Percentiles rank a stretch among this genome's conserved stretches.
phyloP scores from a whole-genome alignment of 228 moss, liverwort and hornwort species.

The Sphagnum magellanicum region DNA sequence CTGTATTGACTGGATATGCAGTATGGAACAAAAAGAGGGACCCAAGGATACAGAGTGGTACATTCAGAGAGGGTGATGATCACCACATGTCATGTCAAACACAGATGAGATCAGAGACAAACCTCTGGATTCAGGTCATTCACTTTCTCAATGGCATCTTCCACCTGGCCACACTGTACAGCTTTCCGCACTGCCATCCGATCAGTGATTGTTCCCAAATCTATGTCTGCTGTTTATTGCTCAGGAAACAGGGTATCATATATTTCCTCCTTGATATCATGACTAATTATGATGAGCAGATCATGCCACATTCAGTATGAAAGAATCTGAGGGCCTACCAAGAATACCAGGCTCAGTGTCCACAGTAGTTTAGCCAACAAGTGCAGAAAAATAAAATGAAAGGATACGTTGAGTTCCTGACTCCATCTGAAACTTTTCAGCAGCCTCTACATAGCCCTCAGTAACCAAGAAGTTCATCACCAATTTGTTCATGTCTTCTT shows the following conservation, averaged over 20 bases:
- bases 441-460: conserved; percentile 94
- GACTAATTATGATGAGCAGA: too few species aligned
- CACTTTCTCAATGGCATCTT: conserved; percentile 97
- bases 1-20: too few species aligned
- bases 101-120: not conserved
- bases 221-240: conserved; percentile 86
- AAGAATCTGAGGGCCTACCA: not conserved
- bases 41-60: not conserved
- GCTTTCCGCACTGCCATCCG: conserved; percentile 96
- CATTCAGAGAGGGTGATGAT: too few species aligned
- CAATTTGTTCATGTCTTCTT: conserved; percentile 97
- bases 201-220: conserved; percentile 89
- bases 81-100: not conserved
- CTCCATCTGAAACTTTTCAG: conserved; percentile 92
- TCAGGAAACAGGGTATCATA: conserved; percentile 29
- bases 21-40: too few species aligned
- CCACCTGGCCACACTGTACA: conserved; percentile 89
- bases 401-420: conserved; percentile 99
- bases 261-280: too few species aligned
- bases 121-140: conserved; percentile 96
- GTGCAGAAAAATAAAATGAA: conserved; percentile 2
- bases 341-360: not conserved
- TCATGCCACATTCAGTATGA: not conserved
- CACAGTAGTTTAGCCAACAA: not conserved
- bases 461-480: conserved; percentile 97